Percentiles rank a stretch among this genome's conserved stretches.
These are phyloP conservation scores for Tympanopsis confertula DNA, from an alignment of 2,329 filamentous ascomycete genomes.

Conservation along the genomic window DNA sequence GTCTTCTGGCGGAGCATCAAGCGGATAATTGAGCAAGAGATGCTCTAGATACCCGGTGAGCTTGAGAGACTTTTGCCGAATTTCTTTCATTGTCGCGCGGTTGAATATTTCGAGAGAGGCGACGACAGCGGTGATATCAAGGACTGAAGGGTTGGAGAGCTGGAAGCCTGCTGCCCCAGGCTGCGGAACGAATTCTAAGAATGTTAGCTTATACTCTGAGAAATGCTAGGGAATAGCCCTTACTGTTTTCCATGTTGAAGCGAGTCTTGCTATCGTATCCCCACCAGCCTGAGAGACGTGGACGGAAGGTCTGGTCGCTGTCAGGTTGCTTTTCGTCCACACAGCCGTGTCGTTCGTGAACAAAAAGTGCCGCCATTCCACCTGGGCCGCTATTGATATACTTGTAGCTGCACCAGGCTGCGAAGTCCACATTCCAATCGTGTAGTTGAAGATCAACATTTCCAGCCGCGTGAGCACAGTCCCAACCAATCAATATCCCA, in stretches of 20 bases:
- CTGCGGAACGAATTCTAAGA: constrained; percentile 54
- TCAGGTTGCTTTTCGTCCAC: constrained; percentile 27
- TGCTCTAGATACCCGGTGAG: constrained; percentile 69
- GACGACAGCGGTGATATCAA: constrained; percentile 64
- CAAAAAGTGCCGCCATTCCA: constrained; percentile 67
- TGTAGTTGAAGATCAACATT: constrained; percentile 75
- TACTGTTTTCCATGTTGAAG: constrained; percentile 69
- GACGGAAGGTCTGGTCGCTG: constrained; percentile 40
- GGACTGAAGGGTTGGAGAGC: constrained; percentile 70
- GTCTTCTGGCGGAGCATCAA: constrained; percentile 14
- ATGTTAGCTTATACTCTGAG: neutral
- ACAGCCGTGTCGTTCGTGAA: constrained; percentile 62
- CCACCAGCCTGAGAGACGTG: constrained; percentile 75
- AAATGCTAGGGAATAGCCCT: neutral
- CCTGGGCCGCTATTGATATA: constrained; percentile 83
- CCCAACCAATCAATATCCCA: constrained; percentile 72
- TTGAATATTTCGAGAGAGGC: constrained; percentile 66
- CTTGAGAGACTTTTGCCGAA: constrained; percentile 60
- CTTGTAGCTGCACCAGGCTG: constrained; percentile 89
- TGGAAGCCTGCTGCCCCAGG: constrained; percentile 72
- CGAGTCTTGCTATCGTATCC: constrained; percentile 65
- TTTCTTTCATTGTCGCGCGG: constrained; percentile 53
- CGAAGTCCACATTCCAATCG: constrained; percentile 86
- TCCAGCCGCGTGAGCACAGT: constrained; percentile 75
- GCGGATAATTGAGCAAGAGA: constrained; percentile 38